Evolutionary conservation across 495 filamentous ascomycete species (phyloP).

Genomic region (Trichoderma reesei): DNA sequence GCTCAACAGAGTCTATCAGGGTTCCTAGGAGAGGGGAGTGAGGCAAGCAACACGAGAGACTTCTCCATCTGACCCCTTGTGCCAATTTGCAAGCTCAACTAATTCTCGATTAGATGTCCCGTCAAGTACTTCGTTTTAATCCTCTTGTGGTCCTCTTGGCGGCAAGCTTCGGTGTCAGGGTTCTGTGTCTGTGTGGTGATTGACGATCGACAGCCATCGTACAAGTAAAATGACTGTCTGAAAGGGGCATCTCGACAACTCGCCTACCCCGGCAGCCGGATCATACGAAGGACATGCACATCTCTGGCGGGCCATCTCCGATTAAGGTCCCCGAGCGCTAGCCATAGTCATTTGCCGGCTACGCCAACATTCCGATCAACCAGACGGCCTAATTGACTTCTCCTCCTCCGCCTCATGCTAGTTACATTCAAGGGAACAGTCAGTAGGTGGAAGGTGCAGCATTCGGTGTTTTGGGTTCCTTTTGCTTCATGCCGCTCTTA

Average conservation of each 20-base stretch:
- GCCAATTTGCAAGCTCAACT: background rate
- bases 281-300: slow-evolving; percentile 1
- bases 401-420: background rate
- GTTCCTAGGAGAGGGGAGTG: background rate
- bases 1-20: background rate
- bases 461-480: background rate
- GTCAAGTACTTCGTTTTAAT: background rate
- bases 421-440: background rate
- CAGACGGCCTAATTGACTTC: background rate
- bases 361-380: background rate
- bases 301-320: background rate
- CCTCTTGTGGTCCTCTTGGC: background rate
- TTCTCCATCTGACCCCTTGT: background rate
- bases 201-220: slow-evolving; percentile 3
- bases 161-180: background rate
- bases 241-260: background rate
- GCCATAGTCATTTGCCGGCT: background rate
- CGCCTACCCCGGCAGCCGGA: background rate
- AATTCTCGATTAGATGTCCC: background rate
- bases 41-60: background rate
- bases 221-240: background rate
- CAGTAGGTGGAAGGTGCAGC: background rate
- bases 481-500: background rate
- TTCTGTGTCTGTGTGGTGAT: background rate
- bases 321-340: background rate